phyloP scores from a whole-genome alignment of 345 rosid species.

The Syzygium grande region DNA sequence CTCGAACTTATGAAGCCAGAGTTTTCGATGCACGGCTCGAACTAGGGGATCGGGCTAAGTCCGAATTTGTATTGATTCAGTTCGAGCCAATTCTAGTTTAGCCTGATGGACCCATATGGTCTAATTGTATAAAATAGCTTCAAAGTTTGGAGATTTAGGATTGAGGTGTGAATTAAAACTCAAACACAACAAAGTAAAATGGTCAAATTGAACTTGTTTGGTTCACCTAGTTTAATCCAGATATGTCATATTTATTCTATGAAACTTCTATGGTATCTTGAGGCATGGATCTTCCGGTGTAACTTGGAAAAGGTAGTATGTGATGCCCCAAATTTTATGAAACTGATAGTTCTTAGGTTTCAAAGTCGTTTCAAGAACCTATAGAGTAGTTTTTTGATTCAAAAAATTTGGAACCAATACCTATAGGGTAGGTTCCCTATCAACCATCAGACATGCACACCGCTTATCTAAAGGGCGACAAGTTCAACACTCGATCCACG shows the following conservation, averaged over 20 bases:
- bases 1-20: neutral
- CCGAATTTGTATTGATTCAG: fast-evolving
- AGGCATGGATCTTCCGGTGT: neutral
- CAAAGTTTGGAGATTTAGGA: neutral
- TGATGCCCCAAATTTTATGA: neutral
- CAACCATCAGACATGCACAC: too few relatives aligned
- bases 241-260: neutral
- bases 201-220: neutral
- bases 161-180: neutral
- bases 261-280: neutral
- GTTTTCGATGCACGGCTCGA: neutral
- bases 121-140: neutral
- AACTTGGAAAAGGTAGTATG: neutral
- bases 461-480: neutral
- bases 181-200: neutral
- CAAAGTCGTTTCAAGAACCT: neutral
- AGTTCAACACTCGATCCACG: neutral
- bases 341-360: neutral
- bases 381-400: fast-evolving
- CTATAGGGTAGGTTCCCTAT: too few relatives aligned
- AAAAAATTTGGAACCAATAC: neutral
- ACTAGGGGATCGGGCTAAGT: neutral
- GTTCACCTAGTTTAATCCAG: too few relatives aligned
- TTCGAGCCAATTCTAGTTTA: neutral
- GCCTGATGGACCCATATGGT: neutral